Conservation (phyloP, 2,329 filamentous ascomycete genomes). For the Pseudogymnoascus verrucosus region DNA sequence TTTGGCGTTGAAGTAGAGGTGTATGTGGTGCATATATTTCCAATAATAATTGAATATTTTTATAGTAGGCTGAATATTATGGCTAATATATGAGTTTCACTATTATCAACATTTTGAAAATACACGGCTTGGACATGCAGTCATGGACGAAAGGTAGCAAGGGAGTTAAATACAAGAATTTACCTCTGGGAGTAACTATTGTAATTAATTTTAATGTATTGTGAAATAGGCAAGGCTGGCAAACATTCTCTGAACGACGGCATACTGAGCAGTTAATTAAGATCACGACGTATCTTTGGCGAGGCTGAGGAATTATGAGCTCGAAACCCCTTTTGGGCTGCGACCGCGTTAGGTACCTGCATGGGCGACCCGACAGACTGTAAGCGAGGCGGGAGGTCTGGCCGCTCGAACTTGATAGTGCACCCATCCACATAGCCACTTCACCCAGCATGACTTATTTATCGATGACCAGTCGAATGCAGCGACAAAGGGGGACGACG, state of each 20-base stretch:
- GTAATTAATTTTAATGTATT: background rate
- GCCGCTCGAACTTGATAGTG: constrained; percentile 1
- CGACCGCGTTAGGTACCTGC: constrained; percentile 6
- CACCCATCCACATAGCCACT: constrained; percentile 1
- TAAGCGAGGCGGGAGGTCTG: constrained; percentile 5
- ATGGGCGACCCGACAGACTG: constrained; percentile 4
- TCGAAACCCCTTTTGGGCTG: constrained; percentile 2
- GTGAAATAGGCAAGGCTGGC: background rate
- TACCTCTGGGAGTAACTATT: background rate
- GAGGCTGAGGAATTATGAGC: background rate
- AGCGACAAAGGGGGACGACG: background rate
- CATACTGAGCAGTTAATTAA: background rate
- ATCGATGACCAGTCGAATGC: constrained; percentile 2
- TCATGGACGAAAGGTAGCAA: too few relatives aligned
- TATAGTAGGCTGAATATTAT: constrained; percentile 1
- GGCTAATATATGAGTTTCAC: constrained; percentile 1
- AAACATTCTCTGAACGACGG: background rate
- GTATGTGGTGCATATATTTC: background rate
- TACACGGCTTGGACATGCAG: background rate
- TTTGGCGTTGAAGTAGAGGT: background rate
- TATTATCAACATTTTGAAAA: background rate
- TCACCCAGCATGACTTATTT: background rate
- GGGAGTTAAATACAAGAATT: background rate
- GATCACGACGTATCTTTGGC: background rate
- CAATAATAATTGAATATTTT: background rate